Base-by-base conservation (phyloP, 78 protist species). In the Planoprotostelium fungivorum region DNA sequence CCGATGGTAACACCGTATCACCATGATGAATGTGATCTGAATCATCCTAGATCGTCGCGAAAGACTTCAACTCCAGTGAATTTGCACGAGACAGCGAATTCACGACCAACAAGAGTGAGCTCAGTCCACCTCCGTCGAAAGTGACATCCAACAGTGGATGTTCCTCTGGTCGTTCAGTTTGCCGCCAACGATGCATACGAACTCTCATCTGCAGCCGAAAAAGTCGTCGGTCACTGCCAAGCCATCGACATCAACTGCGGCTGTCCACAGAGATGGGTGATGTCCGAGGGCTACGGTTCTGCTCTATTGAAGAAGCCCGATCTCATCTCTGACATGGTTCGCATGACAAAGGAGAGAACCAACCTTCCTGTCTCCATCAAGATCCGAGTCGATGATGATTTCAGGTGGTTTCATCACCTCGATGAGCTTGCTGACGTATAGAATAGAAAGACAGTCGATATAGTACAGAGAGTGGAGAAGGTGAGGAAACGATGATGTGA, bases 251-350 rank as follows among this genome's bases (percentile, higher is more conserved):
- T 95, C 85, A 96, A 97, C 92, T 97, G 98, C 38, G 98, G 98
- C 87, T 97, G 98, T 51, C 98, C 98, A 9, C 98, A 97, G 90
- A 83, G 38, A 35, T 97, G 98, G 98, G 96, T 95, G 28, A 96
- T 95, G 91, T 38, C 34, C 0, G 94, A 93, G 63, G 97, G 96
- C 0, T 87, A 39, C 86, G 97, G 97, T 0, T 84, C 96, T 0
- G 86, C 36, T 28, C 88, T 96, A 63, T 83, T 93, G 35, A 1
- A 1, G 1, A 29, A 86, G 35, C 97, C 98, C 34, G 94, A 96
- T 0, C 87, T 85, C 86, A 86, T 96, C 35, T 0, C 29, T 1
- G 96, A 95, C 36, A 95, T 96, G 96, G 94, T 95, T 28, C 91
- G 36, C 36, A 86, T 84, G 31, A n/a, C 87, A 0, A 90, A 36